These are phyloP conservation scores for Microsporum audouinii DNA, from an alignment of 2,329 filamentous ascomycete genomes.

Conservation along the genomic window DNA sequence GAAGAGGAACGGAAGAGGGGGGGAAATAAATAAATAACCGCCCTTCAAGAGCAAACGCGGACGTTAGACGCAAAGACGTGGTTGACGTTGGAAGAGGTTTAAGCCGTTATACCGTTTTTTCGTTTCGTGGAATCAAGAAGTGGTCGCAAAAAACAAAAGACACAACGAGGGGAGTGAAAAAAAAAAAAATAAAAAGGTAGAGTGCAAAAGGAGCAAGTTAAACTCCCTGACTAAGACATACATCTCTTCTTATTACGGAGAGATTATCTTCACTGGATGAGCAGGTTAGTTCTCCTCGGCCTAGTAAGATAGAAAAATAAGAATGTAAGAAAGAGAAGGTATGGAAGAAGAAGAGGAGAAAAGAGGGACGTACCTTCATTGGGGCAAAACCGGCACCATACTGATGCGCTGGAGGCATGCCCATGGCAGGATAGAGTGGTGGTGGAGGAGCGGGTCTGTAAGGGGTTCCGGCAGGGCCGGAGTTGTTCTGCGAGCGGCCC, in stretches of 20 bases:
- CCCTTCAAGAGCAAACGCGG: slow-evolving; percentile 30
- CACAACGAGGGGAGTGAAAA: slow-evolving; percentile 17
- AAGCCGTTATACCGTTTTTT: neutral
- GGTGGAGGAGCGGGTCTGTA: slow-evolving; percentile 86
- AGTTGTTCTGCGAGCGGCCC: slow-evolving; percentile 99
- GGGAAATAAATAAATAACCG: slow-evolving; percentile 15
- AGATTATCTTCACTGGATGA: neutral
- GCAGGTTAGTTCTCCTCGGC: slow-evolving; percentile 1
- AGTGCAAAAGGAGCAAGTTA: slow-evolving; percentile 5
- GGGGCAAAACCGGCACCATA: slow-evolving; percentile 51
- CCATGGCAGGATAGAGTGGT: slow-evolving; percentile 60
- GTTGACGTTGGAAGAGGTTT: neutral
- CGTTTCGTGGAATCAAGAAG: slow-evolving; percentile 16
- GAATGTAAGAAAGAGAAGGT: neutral
- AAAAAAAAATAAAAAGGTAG: slow-evolving; percentile 20
- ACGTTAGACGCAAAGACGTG: neutral
- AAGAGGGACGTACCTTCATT: slow-evolving; percentile 45
- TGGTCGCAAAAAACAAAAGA: slow-evolving; percentile 6
- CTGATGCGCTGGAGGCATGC: slow-evolving; percentile 52
- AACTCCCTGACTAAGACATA: slow-evolving; percentile 32
- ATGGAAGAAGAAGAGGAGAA: neutral
- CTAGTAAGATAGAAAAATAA: neutral
- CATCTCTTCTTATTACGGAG: neutral
- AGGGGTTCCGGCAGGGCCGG: slow-evolving; percentile 84
- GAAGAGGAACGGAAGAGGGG: neutral